Percentiles rank a stretch among this genome's conserved stretches.
Evolutionary conservation across 2,329 filamentous ascomycete genomes (phyloP).

Genomic region (Trichothecium roseum): DNA sequence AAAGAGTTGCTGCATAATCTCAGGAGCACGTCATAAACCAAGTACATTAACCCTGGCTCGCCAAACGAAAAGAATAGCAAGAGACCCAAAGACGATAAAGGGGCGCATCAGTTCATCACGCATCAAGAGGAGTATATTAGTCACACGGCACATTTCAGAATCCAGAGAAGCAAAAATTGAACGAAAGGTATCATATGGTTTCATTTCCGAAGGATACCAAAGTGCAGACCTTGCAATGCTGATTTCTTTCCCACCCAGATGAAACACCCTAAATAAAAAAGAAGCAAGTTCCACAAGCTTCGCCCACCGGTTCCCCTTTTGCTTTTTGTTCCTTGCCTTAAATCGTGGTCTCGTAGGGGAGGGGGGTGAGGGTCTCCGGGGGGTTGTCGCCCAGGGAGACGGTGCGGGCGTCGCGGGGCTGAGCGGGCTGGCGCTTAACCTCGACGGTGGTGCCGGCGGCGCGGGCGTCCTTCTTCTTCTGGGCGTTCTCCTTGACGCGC

Average conservation of each 20-base stretch:
- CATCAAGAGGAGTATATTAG: no score
- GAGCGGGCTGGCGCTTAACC: conserved; percentile 81
- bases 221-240: conserved; percentile 31
- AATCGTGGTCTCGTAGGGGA: conserved; percentile 98
- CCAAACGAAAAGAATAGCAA: no score
- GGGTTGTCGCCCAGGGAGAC: conserved; percentile 73
- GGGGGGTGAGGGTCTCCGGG: conserved; percentile 83
- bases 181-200: conserved; percentile 21
- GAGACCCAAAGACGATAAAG: no score
- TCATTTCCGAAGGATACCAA: conserved; percentile 30
- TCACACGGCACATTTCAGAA: no score
- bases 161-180: no score
- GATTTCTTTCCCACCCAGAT: conserved; percentile 32
- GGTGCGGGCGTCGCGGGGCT: conserved; percentile 71
- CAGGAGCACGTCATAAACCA: no score
- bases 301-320: conserved; percentile 8
- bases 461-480: conserved; percentile 88
- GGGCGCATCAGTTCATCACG: no score
- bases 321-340: no score
- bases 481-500: conserved; percentile 94
- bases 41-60: no score
- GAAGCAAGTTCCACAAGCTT: conserved; percentile 18
- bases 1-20: no score
- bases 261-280: conserved; percentile 29
- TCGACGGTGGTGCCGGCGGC: conserved; percentile 75